Evolutionary conservation across 2,329 filamentous ascomycete species (phyloP), one percentile per base, ranked within the genome.

Genomic region (Talaromyces albobiverticillius): DNA sequence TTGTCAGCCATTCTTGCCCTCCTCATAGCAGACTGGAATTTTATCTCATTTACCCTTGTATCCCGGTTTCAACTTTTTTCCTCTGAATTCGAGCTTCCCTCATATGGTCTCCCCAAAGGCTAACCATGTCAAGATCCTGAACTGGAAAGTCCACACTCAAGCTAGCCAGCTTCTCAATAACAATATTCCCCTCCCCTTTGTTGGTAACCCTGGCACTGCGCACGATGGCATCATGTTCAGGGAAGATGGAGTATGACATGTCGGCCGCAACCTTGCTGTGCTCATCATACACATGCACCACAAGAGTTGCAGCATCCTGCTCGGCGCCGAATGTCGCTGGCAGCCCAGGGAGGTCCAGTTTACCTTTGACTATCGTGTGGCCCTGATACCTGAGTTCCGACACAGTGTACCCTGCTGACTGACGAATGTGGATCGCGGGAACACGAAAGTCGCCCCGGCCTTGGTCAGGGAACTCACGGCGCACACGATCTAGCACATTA

Each of bases 391-490:
- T 72, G 54, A 87, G 78, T 7, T 80, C 78, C 6, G 79, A 81
- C 13, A 87, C 77, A 0, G 82, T 84, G 56, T 82, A 77, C 26
- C 83, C 84, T 14, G 76, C 76, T 1, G 78, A 70, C 60, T 87
- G 83, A 51, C 76, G 75, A 60, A 87, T 82, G 34, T 81, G 79
- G 11, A 87, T 75, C 0, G 84, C 84, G 0, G 84, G 84, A 2
- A 79, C 70, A 3, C 85, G 78, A 59, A 85, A 83, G 62, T 87
- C 84, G 14, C 83, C 83, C 7, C 83, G 77, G 1, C 84, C 84
- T 4, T 83, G 71, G 56, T 87, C 84, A 1, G 84, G 84, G 51
- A 85, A 86, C 62, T 87, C 84, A 25, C 84, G 79, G 14, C 81
- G 77, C 14, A 78, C 64, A 40, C 80, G 82, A 10, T 77, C 78